phyloP scores from a whole-genome alignment of 1,139 yeast genomes.

The Taphrina confusa region DNA sequence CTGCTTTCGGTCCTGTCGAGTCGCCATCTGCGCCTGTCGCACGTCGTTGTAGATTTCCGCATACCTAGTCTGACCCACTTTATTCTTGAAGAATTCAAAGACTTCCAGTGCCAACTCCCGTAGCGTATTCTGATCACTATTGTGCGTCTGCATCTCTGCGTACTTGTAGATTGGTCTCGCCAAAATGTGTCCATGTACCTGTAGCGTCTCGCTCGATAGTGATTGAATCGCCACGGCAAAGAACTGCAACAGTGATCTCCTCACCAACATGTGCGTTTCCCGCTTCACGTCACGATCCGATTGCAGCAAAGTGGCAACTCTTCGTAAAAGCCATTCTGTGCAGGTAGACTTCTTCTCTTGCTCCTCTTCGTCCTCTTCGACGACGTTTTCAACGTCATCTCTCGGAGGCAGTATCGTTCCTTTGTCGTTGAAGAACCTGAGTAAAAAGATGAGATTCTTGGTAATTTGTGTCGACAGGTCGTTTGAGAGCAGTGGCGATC shows the following conservation, averaged over 20 bases:
- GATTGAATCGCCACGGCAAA: conserved; percentile 61
- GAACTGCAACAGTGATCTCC: conserved; percentile 48
- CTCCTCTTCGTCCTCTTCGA: conserved; percentile 42
- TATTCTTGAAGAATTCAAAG: conserved; percentile 64
- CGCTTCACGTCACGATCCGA: conserved; percentile 33
- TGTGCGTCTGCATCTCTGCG: conserved; percentile 34
- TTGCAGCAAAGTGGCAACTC: conserved; percentile 38
- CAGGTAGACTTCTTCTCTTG: conserved; percentile 33
- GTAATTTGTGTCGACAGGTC: conserved; percentile 66
- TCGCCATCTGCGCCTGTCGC: conserved; percentile 57
- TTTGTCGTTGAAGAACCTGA: conserved; percentile 63
- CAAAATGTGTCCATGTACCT: conserved; percentile 52
- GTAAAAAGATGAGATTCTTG: conserved; percentile 64
- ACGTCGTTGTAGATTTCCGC: conserved; percentile 66
- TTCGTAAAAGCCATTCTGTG: conserved; percentile 19
- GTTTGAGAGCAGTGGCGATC: conserved; percentile 72
- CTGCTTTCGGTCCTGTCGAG: conserved; percentile 74
- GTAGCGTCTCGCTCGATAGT: conserved; percentile 50
- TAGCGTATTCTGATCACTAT: conserved; percentile 44
- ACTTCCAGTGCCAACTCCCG: conserved; percentile 67
- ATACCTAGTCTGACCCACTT: conserved; percentile 72
- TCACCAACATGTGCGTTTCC: conserved; percentile 26
- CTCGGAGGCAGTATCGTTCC: conserved; percentile 47
- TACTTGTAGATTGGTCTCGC: conserved; percentile 36
- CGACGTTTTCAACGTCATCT: conserved; percentile 42